A percentile compares a stretch with the other conserved stretches of the same genome.
Conservation (phyloP, 1,284 basidiomycete genomes). For the Heimioporus retisporus region DNA sequence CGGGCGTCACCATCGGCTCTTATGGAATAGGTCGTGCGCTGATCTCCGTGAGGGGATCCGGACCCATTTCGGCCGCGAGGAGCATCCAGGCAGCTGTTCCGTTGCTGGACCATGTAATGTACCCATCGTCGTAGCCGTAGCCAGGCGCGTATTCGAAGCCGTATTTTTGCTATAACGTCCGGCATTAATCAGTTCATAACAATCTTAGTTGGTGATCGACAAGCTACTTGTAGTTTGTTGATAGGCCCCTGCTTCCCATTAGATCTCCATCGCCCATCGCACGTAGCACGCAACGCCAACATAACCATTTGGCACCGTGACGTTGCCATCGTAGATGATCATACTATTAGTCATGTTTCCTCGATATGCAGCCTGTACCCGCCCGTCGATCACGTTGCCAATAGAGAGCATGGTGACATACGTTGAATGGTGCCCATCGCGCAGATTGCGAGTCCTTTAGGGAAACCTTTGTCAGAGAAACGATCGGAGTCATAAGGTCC, state of each 20-base stretch:
- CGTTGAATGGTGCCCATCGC: conserved; percentile 48
- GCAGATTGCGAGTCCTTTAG: conserved; percentile 46
- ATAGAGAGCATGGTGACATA: conserved; percentile 19
- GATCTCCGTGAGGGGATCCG: conserved; percentile 55
- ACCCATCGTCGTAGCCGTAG: conserved; percentile 53
- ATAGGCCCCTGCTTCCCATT: conserved; percentile 35
- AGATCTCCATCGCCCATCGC: conserved; percentile 3
- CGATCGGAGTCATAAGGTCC: not conserved
- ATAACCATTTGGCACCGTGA: conserved; percentile 42
- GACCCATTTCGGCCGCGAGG: conserved; percentile 47
- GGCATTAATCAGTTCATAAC: conserved; percentile 39
- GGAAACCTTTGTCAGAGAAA: conserved; percentile 17
- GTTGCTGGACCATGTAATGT: conserved; percentile 59
- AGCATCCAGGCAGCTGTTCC: conserved; percentile 58
- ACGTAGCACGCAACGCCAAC: conserved; percentile 36
- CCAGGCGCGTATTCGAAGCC: conserved; percentile 48
- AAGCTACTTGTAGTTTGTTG: conserved; percentile 48
- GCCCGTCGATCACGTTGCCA: conserved; percentile 12
- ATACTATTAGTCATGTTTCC: conserved; percentile 41
- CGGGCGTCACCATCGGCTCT: conserved; percentile 57
- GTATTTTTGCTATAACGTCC: conserved; percentile 45
- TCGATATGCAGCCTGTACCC: conserved; percentile 40
- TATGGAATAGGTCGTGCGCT: conserved; percentile 59
- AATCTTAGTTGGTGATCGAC: conserved; percentile 40
- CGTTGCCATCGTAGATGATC: conserved; percentile 36